A percentile compares a stretch with the other conserved stretches of the same genome.
These are phyloP conservation scores for Trametes meyenii DNA, from an alignment of 768 basidiomycete species.

Conservation along the genomic window DNA sequence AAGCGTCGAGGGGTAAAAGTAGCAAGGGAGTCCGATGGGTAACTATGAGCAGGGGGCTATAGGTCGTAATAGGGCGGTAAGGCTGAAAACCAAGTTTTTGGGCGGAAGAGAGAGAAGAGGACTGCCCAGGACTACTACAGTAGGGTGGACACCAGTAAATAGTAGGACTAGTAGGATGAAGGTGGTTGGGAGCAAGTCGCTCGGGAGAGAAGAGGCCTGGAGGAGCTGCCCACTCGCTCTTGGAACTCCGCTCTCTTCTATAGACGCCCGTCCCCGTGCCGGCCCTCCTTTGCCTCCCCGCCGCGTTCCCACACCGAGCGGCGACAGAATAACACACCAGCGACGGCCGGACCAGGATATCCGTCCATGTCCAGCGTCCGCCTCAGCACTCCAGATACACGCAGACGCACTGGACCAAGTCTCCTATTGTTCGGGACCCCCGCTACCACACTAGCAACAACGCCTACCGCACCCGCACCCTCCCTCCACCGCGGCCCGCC, in stretches of 20 bases:
- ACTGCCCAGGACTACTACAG: conserved; percentile 57
- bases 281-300: conserved; percentile 4
- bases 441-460: conserved; percentile 6
- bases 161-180: conserved; percentile 55
- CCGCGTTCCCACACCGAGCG: background rate
- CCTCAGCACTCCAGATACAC: background rate
- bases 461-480: background rate
- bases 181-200: conserved; percentile 42
- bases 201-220: conserved; percentile 22
- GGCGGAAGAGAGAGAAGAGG: conserved; percentile 40
- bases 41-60: conserved; percentile 44
- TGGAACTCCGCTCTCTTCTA: conserved; percentile 34
- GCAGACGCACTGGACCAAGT: background rate
- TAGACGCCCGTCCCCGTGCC: conserved; percentile 26
- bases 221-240: conserved; percentile 8
- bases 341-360: too few species aligned
- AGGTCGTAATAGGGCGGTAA: conserved; percentile 44
- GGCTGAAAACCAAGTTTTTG: conserved; percentile 38
- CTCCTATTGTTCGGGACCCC: conserved; percentile 6
- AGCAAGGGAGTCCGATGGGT: conserved; percentile 37
- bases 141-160: conserved; percentile 56
- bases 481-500: background rate
- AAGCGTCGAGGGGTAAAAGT: conserved; percentile 31
- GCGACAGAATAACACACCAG: too few species aligned
- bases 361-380: background rate